Conservation (phyloP, 768 basidiomycete genomes). For the Coprinopsis cinerea region DNA sequence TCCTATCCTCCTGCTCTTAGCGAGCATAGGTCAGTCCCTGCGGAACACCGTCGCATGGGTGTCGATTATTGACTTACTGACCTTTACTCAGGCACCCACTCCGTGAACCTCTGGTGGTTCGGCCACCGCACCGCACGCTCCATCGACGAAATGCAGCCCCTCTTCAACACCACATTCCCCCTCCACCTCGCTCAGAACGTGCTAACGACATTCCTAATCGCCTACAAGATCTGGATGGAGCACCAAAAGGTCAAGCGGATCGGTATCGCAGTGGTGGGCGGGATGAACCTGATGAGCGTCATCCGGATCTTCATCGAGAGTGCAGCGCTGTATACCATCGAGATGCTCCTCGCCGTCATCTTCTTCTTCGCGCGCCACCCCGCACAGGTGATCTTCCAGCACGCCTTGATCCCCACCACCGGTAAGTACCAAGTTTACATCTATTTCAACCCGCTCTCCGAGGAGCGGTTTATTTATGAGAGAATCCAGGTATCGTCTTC, state of each 20-base stretch:
- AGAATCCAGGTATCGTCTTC: constrained; percentile 7
- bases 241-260: not conserved
- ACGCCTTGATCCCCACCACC: not conserved
- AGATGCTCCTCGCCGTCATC: constrained; percentile 5
- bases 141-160: not conserved
- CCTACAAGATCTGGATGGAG: constrained; percentile 6
- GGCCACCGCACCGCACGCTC: not conserved
- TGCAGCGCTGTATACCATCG: constrained; percentile 9
- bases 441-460: not conserved
- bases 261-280: not conserved
- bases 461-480: not conserved
- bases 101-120: constrained; percentile 8
- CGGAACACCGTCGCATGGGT: not conserved
- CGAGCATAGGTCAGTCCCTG: constrained; percentile 10
- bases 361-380: constrained; percentile 1
- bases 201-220: constrained; percentile 5
- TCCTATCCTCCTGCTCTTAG: constrained; percentile 8
- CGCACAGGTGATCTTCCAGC: constrained; percentile 1
- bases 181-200: constrained; percentile 10
- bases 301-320: constrained; percentile 9
- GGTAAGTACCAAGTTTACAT: not conserved
- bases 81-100: not conserved
- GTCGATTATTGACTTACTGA: not conserved
- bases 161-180: constrained; percentile 5
- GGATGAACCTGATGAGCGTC: constrained; percentile 3